A percentile compares a stretch with the other conserved stretches of the same genome.
These are phyloP conservation scores for Aspergillus cejpii DNA, from an alignment of 2,329 filamentous ascomycete species.

Conservation along the genomic window DNA sequence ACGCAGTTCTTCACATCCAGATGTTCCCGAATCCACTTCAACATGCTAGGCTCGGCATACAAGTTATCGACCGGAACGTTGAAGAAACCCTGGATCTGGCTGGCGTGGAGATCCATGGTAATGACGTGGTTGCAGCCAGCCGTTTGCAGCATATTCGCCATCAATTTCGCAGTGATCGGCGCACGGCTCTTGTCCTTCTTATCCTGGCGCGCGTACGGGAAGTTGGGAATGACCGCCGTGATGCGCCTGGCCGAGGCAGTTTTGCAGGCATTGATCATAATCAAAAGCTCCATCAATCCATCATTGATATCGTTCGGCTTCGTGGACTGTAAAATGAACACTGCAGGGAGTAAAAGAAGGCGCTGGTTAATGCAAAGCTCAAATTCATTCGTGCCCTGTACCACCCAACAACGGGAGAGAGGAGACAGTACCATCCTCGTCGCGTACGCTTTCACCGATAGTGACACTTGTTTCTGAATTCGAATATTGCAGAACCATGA, in stretches of 20 bases:
- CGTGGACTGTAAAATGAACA: constrained; percentile 95
- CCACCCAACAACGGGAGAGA: constrained; percentile 7
- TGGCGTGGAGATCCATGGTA: constrained; percentile 92
- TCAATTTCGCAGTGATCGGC: constrained; percentile 92
- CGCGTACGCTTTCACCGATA: constrained; percentile 89
- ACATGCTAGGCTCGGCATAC: constrained; percentile 86
- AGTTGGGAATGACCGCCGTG: constrained; percentile 92
- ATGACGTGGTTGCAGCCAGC: constrained; percentile 91
- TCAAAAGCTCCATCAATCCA: constrained; percentile 93
- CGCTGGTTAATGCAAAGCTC: constrained; percentile 5
- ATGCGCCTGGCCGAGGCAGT: constrained; percentile 80
- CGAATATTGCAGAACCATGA: constrained; percentile 61
- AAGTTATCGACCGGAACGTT: constrained; percentile 75
- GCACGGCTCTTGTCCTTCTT: constrained; percentile 95
- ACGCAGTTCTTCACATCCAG: constrained; percentile 74
- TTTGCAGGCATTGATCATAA: constrained; percentile 96
- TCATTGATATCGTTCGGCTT: constrained; percentile 96
- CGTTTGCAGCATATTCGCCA: constrained; percentile 95
- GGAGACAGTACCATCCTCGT: constrained; percentile 70
- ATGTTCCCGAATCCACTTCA: constrained; percentile 87
- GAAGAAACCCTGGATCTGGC: constrained; percentile 94
- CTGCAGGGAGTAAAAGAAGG: constrained; percentile 36
- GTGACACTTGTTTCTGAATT: constrained; percentile 64
- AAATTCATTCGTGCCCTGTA: not conserved
- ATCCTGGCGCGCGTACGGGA: constrained; percentile 92